These are phyloP conservation scores for Globisporangium rhizosaccharum DNA, from an alignment of 352 stramenopile genomes.

Conservation along the genomic window DNA sequence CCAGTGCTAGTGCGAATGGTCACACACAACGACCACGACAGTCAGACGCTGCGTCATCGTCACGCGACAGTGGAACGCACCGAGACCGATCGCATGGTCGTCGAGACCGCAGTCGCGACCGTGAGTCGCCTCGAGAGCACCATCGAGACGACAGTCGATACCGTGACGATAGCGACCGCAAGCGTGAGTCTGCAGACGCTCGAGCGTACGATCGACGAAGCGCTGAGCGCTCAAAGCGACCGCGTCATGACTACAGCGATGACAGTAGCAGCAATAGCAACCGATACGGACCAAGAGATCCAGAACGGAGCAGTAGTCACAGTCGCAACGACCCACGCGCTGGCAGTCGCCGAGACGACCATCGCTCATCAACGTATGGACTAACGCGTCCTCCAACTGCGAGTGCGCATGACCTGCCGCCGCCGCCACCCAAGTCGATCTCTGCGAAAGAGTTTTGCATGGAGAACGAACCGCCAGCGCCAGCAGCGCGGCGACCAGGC, in stretches of 20 bases:
- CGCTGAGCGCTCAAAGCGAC: not conserved
- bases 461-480: slow-evolving; percentile 30
- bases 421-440: slow-evolving; percentile 27
- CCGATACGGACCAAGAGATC: not conserved
- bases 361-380: too few relatives aligned
- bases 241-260: not conserved
- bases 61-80: not conserved
- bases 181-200: not conserved
- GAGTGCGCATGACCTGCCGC: slow-evolving; percentile 1
- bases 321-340: not conserved
- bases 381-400: not conserved
- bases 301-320: not conserved
- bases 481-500: not conserved
- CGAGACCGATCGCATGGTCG: not conserved
- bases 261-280: not conserved
- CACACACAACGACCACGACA: too few relatives aligned
- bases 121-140: not conserved
- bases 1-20: too few relatives aligned
- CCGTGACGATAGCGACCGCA: not conserved
- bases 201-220: not conserved
- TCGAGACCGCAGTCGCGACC: not conserved
- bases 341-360: not conserved
- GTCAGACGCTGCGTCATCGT: too few relatives aligned
- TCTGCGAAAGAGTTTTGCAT: slow-evolving; percentile 54
- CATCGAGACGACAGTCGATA: not conserved